A percentile compares a stretch with the other conserved stretches of the same genome.
Conservation (phyloP, 83 land plant species). For the Larix sibirica region DNA sequence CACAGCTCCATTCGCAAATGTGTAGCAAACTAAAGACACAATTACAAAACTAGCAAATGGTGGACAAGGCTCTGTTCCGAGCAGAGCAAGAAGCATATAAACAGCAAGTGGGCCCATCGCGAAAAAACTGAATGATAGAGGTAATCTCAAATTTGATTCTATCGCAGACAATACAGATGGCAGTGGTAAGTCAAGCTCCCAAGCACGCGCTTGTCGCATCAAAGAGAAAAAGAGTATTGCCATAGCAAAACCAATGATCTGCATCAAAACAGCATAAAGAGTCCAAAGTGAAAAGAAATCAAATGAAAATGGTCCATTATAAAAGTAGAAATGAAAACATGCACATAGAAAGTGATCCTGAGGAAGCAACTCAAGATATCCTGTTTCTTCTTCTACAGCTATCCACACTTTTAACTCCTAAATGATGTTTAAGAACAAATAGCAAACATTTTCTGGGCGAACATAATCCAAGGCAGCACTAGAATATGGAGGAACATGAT, state of each 20-base stretch:
- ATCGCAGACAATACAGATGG: slow-evolving; percentile 83
- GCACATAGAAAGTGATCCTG: neutral
- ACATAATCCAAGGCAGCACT: too few species aligned
- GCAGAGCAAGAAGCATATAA: slow-evolving; percentile 42
- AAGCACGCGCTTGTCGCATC: slow-evolving; percentile 88
- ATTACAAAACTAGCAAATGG: slow-evolving; percentile 54
- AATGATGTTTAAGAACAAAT: too few species aligned
- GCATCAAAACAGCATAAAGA: slow-evolving; percentile 16
- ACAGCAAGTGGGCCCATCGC: slow-evolving; percentile 58
- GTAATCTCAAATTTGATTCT: slow-evolving; percentile 78
- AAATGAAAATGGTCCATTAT: neutral
- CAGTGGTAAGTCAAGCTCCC: slow-evolving; percentile 81
- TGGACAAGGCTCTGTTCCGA: slow-evolving; percentile 51
- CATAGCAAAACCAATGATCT: slow-evolving; percentile 81
- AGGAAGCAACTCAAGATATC: neutral
- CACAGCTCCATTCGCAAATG: slow-evolving; percentile 77
- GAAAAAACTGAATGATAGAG: slow-evolving; percentile 60
- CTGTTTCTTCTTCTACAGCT: neutral
- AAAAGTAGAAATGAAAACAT: neutral
- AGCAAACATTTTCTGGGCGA: too few species aligned
- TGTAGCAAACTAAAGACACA: slow-evolving; percentile 70
- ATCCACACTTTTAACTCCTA: too few species aligned
- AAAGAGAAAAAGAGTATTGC: slow-evolving; percentile 74
- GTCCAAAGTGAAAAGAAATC: neutral
- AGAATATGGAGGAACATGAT: too few species aligned